phyloP scores from a whole-genome alignment of 2,329 filamentous ascomycete genomes.

The Alternaria triticina region DNA sequence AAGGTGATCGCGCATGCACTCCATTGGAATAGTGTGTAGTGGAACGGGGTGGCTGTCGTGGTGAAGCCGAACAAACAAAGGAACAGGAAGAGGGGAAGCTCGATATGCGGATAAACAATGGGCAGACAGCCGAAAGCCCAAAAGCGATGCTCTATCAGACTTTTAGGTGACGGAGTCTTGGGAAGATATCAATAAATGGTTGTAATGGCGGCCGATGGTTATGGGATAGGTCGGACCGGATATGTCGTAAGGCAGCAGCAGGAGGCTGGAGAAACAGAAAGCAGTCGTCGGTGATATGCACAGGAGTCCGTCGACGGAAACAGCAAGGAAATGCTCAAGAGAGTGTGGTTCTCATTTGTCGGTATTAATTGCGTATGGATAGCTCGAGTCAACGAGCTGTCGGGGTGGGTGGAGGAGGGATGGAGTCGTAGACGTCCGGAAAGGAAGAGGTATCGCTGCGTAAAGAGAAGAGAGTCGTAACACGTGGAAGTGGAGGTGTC shows the following conservation, averaged over 20 bases:
- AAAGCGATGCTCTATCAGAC: conserved; percentile 48
- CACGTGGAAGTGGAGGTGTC: conserved; percentile 44
- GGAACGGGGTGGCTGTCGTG: conserved; percentile 34
- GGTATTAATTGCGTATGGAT: conserved; percentile 50
- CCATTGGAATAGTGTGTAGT: conserved; percentile 61
- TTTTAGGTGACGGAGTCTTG: conserved; percentile 42
- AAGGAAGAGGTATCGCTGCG: conserved; percentile 46
- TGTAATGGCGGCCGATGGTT: conserved; percentile 31
- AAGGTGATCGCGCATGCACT: conserved; percentile 86
- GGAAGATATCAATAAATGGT: conserved; percentile 46
- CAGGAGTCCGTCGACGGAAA: conserved; percentile 48
- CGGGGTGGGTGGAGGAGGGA: conserved; percentile 21
- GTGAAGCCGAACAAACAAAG: conserved; percentile 28
- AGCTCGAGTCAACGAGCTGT: conserved; percentile 50
- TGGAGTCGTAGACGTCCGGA: conserved; percentile 40
- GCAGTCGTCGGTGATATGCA: conserved; percentile 50
- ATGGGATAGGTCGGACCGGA: conserved; percentile 20
- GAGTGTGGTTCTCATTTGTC: conserved; percentile 54
- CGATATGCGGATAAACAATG: conserved; percentile 45
- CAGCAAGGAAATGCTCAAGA: conserved; percentile 51
- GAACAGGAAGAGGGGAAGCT: conserved; percentile 27
- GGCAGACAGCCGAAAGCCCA: conserved; percentile 41
- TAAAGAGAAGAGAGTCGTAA: conserved; percentile 48
- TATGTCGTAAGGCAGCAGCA: conserved; percentile 42
- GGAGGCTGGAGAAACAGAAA: conserved; percentile 34